Evolutionary conservation across 179 eudicot species (phyloP).

Genomic region (Amaranthus tricolor): DNA sequence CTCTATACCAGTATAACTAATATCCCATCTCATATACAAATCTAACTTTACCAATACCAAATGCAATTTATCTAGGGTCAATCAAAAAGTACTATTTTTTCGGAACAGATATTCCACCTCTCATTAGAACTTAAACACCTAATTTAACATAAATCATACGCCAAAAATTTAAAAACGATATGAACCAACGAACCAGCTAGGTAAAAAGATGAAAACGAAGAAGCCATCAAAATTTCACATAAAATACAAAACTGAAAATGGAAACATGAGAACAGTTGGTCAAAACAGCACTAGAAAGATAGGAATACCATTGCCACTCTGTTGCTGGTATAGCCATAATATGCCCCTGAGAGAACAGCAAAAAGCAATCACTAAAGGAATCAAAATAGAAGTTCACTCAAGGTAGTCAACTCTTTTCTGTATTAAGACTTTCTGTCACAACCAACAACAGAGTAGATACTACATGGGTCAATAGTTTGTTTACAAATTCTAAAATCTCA

Average conservation of each 20-base stretch:
- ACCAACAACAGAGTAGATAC: not conserved
- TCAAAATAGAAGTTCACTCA: not conserved
- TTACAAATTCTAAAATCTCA: constrained; percentile 10
- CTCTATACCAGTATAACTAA: not conserved
- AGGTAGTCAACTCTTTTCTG: not conserved
- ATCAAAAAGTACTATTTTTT: too few relatives aligned
- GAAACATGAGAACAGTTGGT: not conserved
- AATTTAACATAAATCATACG: too few relatives aligned
- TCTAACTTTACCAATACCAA: not conserved
- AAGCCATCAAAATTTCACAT: too few relatives aligned
- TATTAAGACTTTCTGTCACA: not conserved
- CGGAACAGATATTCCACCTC: too few relatives aligned
- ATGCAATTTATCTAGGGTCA: not conserved
- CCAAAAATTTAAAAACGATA: not conserved
- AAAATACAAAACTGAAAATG: not conserved
- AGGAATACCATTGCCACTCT: constrained; percentile 70
- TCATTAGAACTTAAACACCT: too few relatives aligned
- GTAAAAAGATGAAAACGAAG: not conserved
- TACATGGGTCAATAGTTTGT: not conserved
- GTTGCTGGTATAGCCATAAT: constrained; percentile 58
- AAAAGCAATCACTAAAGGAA: constrained; percentile 16
- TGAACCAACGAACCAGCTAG: not conserved
- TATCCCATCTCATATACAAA: not conserved
- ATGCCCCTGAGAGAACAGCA: constrained; percentile 56
- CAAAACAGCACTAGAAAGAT: not conserved